A percentile compares a stretch with the other conserved stretches of the same genome.
Evolutionary conservation across 2,329 filamentous ascomycete species (phyloP).

Genomic region (Pochonia chlamydosporia): DNA sequence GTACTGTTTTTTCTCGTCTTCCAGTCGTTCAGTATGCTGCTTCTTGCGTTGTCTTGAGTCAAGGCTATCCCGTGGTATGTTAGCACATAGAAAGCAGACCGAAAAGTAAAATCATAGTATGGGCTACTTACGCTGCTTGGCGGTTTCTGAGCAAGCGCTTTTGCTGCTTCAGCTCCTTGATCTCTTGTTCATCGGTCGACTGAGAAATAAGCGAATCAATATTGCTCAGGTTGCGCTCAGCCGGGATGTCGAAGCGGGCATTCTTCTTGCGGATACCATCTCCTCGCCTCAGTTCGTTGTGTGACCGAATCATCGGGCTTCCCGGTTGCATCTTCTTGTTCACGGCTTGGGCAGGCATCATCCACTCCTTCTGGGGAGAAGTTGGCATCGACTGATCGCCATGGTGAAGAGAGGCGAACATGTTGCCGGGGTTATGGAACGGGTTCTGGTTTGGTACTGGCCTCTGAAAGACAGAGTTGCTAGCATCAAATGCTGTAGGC

Average conservation of each 20-base stretch:
- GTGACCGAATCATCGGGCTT: constrained; percentile 65
- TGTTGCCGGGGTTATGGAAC: constrained; percentile 47
- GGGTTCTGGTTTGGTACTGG: constrained; percentile 48
- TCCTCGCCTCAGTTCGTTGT: constrained; percentile 70
- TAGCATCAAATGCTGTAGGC: constrained; percentile 49
- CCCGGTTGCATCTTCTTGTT: constrained; percentile 58
- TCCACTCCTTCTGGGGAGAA: constrained; percentile 56
- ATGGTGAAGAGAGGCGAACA: constrained; percentile 47
- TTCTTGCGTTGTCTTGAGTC: constrained; percentile 98
- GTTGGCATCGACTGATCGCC: constrained; percentile 45
- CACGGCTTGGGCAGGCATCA: constrained; percentile 42
- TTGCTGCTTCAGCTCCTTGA: constrained; percentile 98
- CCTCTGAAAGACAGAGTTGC: constrained; percentile 47
- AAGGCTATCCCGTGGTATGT: constrained; percentile 50
- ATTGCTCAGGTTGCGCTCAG: constrained; percentile 86
- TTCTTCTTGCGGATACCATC: constrained; percentile 99
- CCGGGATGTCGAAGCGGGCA: constrained; percentile 92
- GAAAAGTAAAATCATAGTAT: background rate
- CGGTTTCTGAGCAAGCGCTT: constrained; percentile 92
- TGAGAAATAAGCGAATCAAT: constrained; percentile 89
- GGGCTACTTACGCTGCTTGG: constrained; percentile 79
- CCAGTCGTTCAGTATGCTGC: constrained; percentile 92
- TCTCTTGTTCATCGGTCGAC: constrained; percentile 83
- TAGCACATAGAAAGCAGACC: constrained; percentile 4
- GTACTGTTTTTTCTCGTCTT: constrained; percentile 94